Evolutionary conservation across 2,329 filamentous ascomycete species (phyloP).

Genomic region (Colletotrichum sp.): DNA sequence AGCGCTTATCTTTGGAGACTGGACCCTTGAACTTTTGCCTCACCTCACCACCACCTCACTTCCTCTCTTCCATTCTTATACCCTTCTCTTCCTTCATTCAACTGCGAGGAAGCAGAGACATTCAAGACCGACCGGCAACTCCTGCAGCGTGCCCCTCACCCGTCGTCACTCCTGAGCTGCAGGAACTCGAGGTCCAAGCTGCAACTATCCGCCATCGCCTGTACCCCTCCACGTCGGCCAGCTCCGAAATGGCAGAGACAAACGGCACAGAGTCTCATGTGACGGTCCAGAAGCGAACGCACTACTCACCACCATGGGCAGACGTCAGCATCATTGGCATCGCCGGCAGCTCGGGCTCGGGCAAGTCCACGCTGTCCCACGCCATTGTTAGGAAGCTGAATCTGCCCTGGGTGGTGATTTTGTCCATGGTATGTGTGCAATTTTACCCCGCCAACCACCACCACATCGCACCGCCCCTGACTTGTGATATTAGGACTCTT

Average conservation of each 20-base stretch:
- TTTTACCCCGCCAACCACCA: conserved; percentile 14
- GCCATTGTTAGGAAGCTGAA: conserved; percentile 90
- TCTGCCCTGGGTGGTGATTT: conserved; percentile 95
- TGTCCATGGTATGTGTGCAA: conserved; percentile 78
- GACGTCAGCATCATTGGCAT: conserved; percentile 97
- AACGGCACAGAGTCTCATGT: conserved; percentile 39
- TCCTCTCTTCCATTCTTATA: background rate
- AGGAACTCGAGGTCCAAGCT: conserved; percentile 1
- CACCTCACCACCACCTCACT: background rate
- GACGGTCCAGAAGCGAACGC: conserved; percentile 63
- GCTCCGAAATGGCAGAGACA: conserved; percentile 14
- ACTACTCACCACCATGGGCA: conserved; percentile 95
- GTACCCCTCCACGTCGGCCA: background rate
- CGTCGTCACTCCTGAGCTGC: background rate
- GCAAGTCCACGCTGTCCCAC: conserved; percentile 92
- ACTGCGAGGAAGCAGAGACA: background rate
- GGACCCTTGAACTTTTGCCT: conserved; percentile 13
- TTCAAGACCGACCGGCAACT: background rate
- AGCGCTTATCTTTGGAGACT: conserved; percentile 19
- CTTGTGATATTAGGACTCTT: conserved; percentile 74
- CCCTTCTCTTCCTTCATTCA: background rate
- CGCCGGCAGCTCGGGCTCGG: conserved; percentile 90
- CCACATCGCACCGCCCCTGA: background rate
- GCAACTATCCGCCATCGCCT: background rate
- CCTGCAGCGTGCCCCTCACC: background rate